These are phyloP conservation scores for Linum trigynum DNA, from an alignment of 345 rosid genomes.

Conservation along the genomic window DNA sequence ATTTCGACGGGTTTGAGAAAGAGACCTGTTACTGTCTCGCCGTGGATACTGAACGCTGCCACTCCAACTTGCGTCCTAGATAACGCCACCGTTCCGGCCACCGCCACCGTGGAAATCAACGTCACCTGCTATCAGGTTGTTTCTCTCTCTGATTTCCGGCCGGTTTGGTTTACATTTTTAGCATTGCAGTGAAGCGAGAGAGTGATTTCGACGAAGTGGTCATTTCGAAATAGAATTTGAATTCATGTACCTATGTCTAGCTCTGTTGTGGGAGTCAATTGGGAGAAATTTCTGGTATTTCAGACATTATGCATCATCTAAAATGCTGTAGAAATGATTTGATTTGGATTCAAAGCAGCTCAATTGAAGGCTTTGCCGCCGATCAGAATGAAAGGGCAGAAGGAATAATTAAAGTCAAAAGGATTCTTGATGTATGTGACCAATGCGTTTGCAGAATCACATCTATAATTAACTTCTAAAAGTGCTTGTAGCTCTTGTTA, in stretches of 20 bases:
- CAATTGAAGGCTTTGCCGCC: no score
- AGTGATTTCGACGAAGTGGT: neutral
- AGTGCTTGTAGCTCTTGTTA: neutral
- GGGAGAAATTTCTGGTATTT: no score
- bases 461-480: neutral
- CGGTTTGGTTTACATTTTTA: neutral
- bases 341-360: no score
- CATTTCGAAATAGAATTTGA: no score
- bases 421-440: no score
- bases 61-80: constrained; percentile 43
- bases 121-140: constrained; percentile 75
- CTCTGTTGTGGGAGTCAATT: no score
- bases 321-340: no score
- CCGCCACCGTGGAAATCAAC: constrained; percentile 43
- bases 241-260: no score
- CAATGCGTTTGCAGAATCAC: neutral
- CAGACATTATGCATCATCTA: no score
- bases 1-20: constrained; percentile 14
- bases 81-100: constrained; percentile 21
- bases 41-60: constrained; percentile 30
- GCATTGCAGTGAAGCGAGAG: neutral
- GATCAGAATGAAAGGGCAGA: no score
- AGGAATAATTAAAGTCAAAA: no score
- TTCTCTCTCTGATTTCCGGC: neutral
- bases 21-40: neutral